phyloP scores from a whole-genome alignment of 257 asterid genomes.

The Verbena officinalis region DNA sequence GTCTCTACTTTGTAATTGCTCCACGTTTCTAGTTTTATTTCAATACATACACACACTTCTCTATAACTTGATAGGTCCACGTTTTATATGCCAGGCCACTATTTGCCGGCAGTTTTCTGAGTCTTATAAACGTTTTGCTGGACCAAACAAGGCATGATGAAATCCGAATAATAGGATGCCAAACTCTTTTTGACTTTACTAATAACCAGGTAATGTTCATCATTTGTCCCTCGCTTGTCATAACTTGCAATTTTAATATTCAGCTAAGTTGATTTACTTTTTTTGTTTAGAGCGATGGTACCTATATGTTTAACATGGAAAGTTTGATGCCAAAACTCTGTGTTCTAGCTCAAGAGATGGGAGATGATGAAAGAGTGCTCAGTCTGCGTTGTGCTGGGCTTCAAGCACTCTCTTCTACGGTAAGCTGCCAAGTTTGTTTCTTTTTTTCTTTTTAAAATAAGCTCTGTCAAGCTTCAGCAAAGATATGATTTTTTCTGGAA shows the following conservation, averaged over 20 bases:
- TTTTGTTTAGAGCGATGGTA: constrained; percentile 59
- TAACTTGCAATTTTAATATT: constrained; percentile 21
- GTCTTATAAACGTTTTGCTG: constrained; percentile 60
- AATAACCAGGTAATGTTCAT: constrained; percentile 61
- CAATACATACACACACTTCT: not conserved
- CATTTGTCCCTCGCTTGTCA: constrained; percentile 15
- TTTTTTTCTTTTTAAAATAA: constrained; percentile 11
- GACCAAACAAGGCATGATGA: constrained; percentile 68
- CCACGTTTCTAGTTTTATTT: constrained; percentile 7
- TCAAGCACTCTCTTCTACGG: constrained; percentile 70
- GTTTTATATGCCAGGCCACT: constrained; percentile 57
- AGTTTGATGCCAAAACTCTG: constrained; percentile 75
- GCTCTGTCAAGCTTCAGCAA: not conserved
- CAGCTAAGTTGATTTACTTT: constrained; percentile 30
- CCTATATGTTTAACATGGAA: constrained; percentile 74
- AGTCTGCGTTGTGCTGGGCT: constrained; percentile 71
- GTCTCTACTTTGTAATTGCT: constrained; percentile 19
- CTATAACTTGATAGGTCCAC: constrained; percentile 18
- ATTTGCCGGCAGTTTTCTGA: constrained; percentile 78
- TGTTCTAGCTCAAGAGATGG: constrained; percentile 72
- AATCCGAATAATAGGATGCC: constrained; percentile 65
- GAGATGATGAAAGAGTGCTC: constrained; percentile 52
- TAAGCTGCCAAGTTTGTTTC: constrained; percentile 32
- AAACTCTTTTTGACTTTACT: constrained; percentile 69
- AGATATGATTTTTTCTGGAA: constrained; percentile 17